Conservation (phyloP, 192 early-diverging fungal species). For the Mortierella claussenii region DNA sequence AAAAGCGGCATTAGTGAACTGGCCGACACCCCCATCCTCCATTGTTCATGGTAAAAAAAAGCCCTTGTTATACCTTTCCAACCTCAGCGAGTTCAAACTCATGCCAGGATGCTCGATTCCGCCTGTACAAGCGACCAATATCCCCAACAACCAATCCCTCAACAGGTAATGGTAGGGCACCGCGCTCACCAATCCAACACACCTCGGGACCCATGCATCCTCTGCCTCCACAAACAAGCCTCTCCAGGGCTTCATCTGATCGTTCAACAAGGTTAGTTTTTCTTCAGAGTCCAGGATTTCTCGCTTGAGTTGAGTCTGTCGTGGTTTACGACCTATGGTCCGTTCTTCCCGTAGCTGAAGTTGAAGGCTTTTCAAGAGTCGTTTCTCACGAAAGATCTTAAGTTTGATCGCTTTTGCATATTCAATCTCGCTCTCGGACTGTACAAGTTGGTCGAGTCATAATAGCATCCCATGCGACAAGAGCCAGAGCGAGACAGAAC, state of each 20-base stretch:
- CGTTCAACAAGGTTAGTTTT: constrained; percentile 70
- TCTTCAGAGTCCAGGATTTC: constrained; percentile 69
- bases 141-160: constrained; percentile 78
- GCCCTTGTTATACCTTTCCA: constrained; percentile 76
- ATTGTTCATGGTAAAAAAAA: too few species aligned
- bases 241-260: constrained; percentile 71
- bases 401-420: constrained; percentile 38
- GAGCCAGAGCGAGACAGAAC: too few species aligned
- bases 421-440: constrained; percentile 52
- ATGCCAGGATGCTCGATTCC: constrained; percentile 58
- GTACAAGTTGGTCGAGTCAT: too few species aligned
- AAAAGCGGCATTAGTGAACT: not conserved
- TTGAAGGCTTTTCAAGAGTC: constrained; percentile 2
- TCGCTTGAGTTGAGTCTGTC: constrained; percentile 24
- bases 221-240: constrained; percentile 63
- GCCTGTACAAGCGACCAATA: constrained; percentile 64
- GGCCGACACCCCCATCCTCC: too few species aligned
- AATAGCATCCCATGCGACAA: too few species aligned
- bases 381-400: constrained; percentile 29
- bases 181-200: constrained; percentile 75
- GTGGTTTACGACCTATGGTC: constrained; percentile 20
- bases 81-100: constrained; percentile 42
- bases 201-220: constrained; percentile 74
- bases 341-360: constrained; percentile 27
- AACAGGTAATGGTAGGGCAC: constrained; percentile 80